phyloP scores from a whole-genome alignment of 768 basidiomycete genomes.

The Lentinula boryana region DNA sequence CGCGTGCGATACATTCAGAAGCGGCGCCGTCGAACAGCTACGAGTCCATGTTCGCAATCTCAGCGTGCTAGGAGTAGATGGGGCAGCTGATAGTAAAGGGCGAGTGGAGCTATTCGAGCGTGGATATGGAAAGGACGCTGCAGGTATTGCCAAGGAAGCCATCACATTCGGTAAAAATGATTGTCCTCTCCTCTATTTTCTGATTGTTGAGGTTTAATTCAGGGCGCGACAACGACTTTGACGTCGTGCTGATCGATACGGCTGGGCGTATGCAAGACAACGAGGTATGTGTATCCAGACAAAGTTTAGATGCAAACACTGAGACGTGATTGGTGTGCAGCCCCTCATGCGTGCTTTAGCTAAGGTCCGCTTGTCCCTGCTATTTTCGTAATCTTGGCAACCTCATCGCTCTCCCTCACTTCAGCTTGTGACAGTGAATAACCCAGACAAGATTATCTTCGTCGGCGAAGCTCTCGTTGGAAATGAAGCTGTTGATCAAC shows the following conservation, averaged over 20 bases:
- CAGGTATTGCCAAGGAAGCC: conserved; percentile 94
- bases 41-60: conserved; percentile 95
- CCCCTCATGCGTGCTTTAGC: conserved; percentile 98
- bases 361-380: conserved; percentile 47
- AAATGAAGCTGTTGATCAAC: conserved; percentile 97
- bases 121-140: conserved; percentile 99
- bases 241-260: conserved; percentile 96
- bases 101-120: conserved; percentile 92
- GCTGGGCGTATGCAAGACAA: conserved; percentile 99
- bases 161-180: conserved; percentile 67
- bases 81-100: conserved; percentile 61
- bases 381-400: not conserved
- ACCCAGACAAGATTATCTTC: conserved; percentile 95
- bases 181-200: not conserved
- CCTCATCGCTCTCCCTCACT: not conserved
- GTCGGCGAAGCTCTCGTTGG: conserved; percentile 98
- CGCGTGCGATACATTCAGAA: conserved; percentile 97
- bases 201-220: conserved; percentile 8
- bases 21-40: conserved; percentile 96
- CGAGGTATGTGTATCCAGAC: conserved; percentile 49
- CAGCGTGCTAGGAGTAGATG: conserved; percentile 72
- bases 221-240: conserved; percentile 89
- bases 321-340: conserved; percentile 27
- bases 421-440: conserved; percentile 88
- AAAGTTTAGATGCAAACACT: not conserved